Evolutionary conservation across 192 early-diverging fungal species (phyloP).

Genomic region (Ambispora gerdemannii): DNA sequence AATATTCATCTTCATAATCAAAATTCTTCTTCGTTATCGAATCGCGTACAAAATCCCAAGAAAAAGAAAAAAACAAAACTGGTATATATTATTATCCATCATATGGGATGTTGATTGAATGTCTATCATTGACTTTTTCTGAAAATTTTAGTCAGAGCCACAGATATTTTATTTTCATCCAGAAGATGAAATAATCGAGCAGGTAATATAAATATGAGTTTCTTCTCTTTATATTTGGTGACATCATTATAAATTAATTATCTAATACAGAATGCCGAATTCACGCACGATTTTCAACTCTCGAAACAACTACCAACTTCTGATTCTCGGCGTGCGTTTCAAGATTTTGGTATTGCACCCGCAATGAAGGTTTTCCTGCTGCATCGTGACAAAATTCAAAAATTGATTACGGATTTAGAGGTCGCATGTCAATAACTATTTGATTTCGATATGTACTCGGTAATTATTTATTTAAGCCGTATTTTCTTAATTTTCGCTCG

Average conservation of each 20-base stretch:
- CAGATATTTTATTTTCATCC: slow-evolving; percentile 77
- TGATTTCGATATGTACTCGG: too few relatives aligned
- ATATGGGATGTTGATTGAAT: background rate
- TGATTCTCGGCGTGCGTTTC: slow-evolving; percentile 78
- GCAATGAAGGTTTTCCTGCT: slow-evolving; percentile 64
- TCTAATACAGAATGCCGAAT: slow-evolving; percentile 51
- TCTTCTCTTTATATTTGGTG: background rate
- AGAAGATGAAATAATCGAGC: slow-evolving; percentile 89
- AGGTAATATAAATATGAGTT: slow-evolving; percentile 19
- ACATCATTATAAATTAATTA: background rate
- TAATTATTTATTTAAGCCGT: too few relatives aligned
- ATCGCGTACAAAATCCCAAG: slow-evolving; percentile 40
- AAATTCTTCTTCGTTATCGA: background rate
- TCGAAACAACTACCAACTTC: slow-evolving; percentile 63
- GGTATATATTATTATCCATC: slow-evolving; percentile 26
- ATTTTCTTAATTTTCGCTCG: too few relatives aligned
- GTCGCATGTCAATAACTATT: slow-evolving; percentile 23
- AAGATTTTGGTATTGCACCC: slow-evolving; percentile 80
- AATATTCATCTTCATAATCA: too few relatives aligned
- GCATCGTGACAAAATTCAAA: slow-evolving; percentile 52
- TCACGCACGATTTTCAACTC: slow-evolving; percentile 80
- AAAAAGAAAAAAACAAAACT: slow-evolving; percentile 44
- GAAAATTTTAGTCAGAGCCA: slow-evolving; percentile 36
- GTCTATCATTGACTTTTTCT: background rate
- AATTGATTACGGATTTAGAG: slow-evolving; percentile 33